Evolutionary conservation across 768 basidiomycete species (phyloP), one percentile per base, ranked within the genome.

Genomic region (Pisolithus orientalis): DNA sequence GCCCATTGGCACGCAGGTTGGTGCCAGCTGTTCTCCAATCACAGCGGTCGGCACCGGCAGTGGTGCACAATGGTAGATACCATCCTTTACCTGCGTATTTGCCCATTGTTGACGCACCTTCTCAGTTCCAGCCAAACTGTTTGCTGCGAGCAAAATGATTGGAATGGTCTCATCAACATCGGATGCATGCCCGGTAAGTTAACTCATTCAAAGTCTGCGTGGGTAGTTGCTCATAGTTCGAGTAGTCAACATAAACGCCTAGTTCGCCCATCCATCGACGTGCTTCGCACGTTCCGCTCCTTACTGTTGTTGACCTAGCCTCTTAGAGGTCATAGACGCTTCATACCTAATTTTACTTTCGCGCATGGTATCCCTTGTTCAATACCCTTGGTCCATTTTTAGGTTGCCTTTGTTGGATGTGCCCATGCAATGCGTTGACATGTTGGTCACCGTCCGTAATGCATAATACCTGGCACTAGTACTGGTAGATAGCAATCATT

Each of bases 161-260:
- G 63, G 59, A 51, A 52, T 13, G 74, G 75, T 3, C 14, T 78
- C 10, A 50, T 78, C 52, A 64, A 61, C 44, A 52, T 75, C 49
- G 73, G 63, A n/a, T 78, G 77, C 57, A 56, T 59, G 11, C 69
- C 71, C 11, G 65, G 77, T 64, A 62, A 60, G 57, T 67, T 37
- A 4, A 37, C 17, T 47, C 13, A 37, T 2, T 14, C 4, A 37
- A 0, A 1, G 0, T 28, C 1, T 14, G 44, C 10, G 1, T 21
- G 28, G 34, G 8, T 27, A n/a, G 17, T 2, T 0, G 1, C 11
- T 38, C 8, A 59, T 46, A 10, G 0, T 39, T 17, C 3, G 65
- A 52, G 53, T 39, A 39, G 40, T 62, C 49, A 38, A 43, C 47
- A 43, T 58, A 29, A 62, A 65, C 53, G 55, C 25, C 40, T 1